A percentile compares a stretch with the other conserved stretches of the same genome.
Evolutionary conservation across 768 basidiomycete species (phyloP).

Genomic region (Mycena olivaceomarginata): DNA sequence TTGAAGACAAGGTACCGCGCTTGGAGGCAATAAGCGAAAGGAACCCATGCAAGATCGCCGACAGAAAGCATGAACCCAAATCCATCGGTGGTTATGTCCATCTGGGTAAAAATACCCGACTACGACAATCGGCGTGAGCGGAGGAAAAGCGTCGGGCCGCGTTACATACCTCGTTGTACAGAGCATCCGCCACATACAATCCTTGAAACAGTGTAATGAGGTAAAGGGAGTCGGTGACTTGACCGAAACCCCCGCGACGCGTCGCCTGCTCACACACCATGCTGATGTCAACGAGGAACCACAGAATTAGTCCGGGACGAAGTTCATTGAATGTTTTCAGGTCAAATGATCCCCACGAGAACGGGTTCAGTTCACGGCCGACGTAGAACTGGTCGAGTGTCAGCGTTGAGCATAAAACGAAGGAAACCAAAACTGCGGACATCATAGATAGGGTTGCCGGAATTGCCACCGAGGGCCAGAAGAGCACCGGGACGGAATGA

Average conservation of each 20-base stretch:
- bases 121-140: conserved; percentile 52
- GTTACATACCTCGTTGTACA: conserved; percentile 89
- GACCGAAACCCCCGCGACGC: conserved; percentile 79
- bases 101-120: conserved; percentile 93
- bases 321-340: conserved; percentile 89
- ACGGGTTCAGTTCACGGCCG: conserved; percentile 96
- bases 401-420: conserved; percentile 13
- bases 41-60: conserved; percentile 95
- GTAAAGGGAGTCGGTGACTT: conserved; percentile 93
- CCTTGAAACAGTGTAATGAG: conserved; percentile 90
- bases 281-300: conserved; percentile 92
- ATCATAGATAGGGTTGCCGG: conserved; percentile 91
- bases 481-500: conserved; percentile 84
- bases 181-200: conserved; percentile 89
- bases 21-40: conserved; percentile 95
- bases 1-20: conserved; percentile 96
- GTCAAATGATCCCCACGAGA: conserved; percentile 76
- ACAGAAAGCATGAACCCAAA: conserved; percentile 99
- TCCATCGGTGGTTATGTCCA: conserved; percentile 98
- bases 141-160: conserved; percentile 30
- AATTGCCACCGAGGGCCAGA: conserved; percentile 95
- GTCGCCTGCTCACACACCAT: conserved; percentile 94
- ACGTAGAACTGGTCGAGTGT: conserved; percentile 84
- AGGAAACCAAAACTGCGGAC: conserved; percentile 67
- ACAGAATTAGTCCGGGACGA: conserved; percentile 93